Evolutionary conservation across 495 filamentous ascomycete species (phyloP).

Genomic region (Hypoxylon crocopeplum): DNA sequence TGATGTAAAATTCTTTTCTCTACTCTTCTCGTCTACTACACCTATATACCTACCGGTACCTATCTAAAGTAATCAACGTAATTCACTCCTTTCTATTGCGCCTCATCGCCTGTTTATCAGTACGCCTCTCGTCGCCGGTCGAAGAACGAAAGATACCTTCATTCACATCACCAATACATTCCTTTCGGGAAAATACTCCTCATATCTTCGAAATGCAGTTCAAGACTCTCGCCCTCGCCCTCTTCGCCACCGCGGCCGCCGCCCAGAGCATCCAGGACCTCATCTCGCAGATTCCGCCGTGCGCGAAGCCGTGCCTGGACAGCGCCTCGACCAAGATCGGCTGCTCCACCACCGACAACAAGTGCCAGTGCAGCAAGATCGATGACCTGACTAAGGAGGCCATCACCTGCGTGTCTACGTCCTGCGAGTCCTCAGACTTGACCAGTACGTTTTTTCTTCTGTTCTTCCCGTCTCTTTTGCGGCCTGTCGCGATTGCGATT

Average conservation of each 20-base stretch:
- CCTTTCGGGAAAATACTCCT: too few species aligned
- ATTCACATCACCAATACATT: too few species aligned
- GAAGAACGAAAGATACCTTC: slow-evolving; percentile 11
- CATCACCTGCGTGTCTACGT: slow-evolving; percentile 25
- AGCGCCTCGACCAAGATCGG: slow-evolving; percentile 25
- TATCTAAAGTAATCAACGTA: neutral
- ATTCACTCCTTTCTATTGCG: slow-evolving; percentile 7
- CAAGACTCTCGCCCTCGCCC: slow-evolving; percentile 24
- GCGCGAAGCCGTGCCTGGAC: slow-evolving; percentile 38
- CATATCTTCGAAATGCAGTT: slow-evolving; percentile 35
- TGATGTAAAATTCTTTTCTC: slow-evolving; percentile 18
- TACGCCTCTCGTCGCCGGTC: slow-evolving; percentile 42
- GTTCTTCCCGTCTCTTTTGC: neutral
- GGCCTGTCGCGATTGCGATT: too few species aligned
- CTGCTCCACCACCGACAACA: slow-evolving; percentile 35
- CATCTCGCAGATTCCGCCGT: slow-evolving; percentile 34
- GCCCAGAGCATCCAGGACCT: slow-evolving; percentile 29
- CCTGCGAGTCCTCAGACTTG: slow-evolving; percentile 32
- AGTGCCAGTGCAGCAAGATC: slow-evolving; percentile 38
- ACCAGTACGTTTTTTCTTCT: slow-evolving; percentile 26
- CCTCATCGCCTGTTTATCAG: slow-evolving; percentile 20
- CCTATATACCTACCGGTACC: neutral
- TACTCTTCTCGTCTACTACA: neutral
- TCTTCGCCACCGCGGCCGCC: slow-evolving; percentile 27
- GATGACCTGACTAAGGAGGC: slow-evolving; percentile 15